Evolutionary conservation across 139 green algal species (phyloP).

Genomic region (Coelastrella sp.): DNA sequence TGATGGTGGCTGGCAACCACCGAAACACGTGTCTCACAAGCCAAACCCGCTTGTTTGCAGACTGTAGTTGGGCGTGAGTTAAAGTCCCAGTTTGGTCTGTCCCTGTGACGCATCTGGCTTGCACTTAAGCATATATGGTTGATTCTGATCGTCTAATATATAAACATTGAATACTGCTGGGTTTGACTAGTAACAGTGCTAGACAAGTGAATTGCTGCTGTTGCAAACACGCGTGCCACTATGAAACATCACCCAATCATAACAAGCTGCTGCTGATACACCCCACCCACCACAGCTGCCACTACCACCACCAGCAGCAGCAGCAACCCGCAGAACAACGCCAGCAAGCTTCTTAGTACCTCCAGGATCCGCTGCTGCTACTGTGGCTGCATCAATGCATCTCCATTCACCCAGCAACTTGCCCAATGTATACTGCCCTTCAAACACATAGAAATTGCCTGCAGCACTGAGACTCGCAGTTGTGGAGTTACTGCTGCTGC

Average conservation of each 20-base stretch:
- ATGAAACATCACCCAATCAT: background rate
- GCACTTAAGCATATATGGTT: no score
- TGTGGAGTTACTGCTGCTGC: constrained; percentile 25
- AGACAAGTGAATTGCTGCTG: background rate
- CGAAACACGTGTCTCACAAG: no score
- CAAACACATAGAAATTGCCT: constrained; percentile 26
- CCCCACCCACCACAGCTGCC: background rate
- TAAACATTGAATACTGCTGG: no score
- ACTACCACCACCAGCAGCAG: background rate
- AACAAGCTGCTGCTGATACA: background rate
- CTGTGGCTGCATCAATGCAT: constrained; percentile 5
- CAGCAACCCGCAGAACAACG: background rate
- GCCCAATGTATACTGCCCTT: background rate
- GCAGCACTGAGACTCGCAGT: no score
- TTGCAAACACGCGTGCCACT: background rate
- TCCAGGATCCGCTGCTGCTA: background rate
- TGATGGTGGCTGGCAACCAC: no score
- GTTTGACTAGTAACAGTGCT: no score
- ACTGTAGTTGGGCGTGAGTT: no score
- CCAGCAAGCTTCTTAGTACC: background rate
- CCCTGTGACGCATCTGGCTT: no score
- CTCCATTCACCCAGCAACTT: background rate
- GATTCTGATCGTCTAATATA: no score
- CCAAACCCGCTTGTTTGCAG: no score
- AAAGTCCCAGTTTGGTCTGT: no score